These are phyloP conservation scores for Nicotiana attenuata DNA, from an alignment of 257 asterid genomes.

Conservation along the genomic window DNA sequence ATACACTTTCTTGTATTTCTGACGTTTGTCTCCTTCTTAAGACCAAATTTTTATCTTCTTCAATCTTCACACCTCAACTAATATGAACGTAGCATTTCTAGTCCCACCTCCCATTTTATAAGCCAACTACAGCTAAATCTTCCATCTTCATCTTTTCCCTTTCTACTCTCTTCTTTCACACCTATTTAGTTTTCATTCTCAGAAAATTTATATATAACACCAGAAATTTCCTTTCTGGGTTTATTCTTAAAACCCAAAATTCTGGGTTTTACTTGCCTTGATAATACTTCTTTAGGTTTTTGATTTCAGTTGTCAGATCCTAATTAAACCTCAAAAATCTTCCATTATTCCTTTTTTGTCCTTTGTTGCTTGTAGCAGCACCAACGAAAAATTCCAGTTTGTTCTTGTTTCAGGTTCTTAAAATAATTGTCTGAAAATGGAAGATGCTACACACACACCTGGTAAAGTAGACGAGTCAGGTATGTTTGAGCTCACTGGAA, in stretches of 20 bases:
- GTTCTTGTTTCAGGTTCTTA: not conserved
- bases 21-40: not conserved
- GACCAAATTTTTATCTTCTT: not conserved
- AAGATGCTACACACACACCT: conserved; percentile 17
- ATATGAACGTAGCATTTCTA: not conserved
- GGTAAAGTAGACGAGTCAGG: conserved; percentile 34
- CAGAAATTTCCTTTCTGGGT: not conserved
- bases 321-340: not conserved
- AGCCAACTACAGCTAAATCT: not conserved
- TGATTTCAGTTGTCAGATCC: not conserved
- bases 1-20: not conserved
- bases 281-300: not conserved
- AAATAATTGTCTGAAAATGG: conserved; percentile 28
- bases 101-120: not conserved
- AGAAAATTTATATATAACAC: too few relatives aligned
- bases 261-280: not conserved
- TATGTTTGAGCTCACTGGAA: conserved; percentile 55
- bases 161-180: not conserved
- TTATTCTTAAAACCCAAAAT: not conserved
- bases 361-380: not conserved
- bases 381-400: not conserved
- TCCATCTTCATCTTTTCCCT: not conserved
- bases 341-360: not conserved
- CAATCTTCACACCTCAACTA: too few relatives aligned
- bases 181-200: too few relatives aligned